Conservation (phyloP, 495 filamentous ascomycete species). For the Pyrenula aspistea region DNA sequence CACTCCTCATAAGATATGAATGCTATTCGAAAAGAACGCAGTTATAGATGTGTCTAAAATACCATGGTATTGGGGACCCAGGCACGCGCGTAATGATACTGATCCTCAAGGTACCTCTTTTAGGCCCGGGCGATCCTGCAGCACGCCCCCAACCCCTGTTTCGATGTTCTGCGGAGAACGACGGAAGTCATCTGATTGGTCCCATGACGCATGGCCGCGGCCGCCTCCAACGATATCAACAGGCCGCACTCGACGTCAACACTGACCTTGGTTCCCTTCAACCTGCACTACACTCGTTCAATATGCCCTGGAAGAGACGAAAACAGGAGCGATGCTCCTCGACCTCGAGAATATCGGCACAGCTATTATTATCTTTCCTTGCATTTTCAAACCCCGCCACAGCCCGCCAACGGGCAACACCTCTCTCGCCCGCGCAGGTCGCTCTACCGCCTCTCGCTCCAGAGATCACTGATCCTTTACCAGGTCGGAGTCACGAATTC, state of each 20-base stretch:
- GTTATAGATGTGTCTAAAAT: too few species aligned
- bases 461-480: neutral
- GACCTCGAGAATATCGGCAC: slow-evolving; percentile 45
- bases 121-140: too few species aligned
- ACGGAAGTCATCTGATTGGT: neutral
- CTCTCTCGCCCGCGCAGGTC: slow-evolving; percentile 7
- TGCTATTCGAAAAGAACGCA: too few species aligned
- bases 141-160: neutral
- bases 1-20: too few species aligned
- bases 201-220: neutral
- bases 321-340: slow-evolving; percentile 12
- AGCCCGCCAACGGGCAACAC: slow-evolving; percentile 5
- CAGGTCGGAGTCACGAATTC: slow-evolving; percentile 21
- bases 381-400: slow-evolving; percentile 31
- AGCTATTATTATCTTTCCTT: slow-evolving; percentile 50
- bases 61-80: too few species aligned
- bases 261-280: neutral
- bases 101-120: too few species aligned
- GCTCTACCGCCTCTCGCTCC: slow-evolving; percentile 7
- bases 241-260: neutral
- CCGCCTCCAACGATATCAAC: neutral
- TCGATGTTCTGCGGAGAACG: neutral
- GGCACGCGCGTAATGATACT: too few species aligned
- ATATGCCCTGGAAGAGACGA: slow-evolving; percentile 1
- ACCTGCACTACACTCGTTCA: neutral